Conservation (phyloP, 805 yeast genomes). For the Starmerella stigmatis region DNA sequence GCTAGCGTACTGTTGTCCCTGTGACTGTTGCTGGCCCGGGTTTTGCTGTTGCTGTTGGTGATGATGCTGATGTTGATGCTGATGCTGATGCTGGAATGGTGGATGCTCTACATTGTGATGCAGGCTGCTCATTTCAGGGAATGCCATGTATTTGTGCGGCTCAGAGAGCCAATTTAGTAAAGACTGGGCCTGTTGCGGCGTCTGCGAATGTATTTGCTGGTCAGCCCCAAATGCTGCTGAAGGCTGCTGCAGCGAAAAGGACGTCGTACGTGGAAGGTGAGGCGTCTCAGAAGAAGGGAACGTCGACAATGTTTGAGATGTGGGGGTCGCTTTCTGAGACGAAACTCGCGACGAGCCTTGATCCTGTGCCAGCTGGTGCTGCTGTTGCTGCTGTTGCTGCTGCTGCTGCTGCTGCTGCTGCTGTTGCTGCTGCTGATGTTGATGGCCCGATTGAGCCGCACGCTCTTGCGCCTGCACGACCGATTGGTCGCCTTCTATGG, state of each 20-base stretch:
- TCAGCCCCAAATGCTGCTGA: neutral
- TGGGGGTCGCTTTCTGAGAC: too few species aligned
- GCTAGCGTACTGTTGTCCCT: neutral
- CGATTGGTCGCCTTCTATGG: neutral
- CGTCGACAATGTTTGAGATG: too few species aligned
- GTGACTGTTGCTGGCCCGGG: neutral
- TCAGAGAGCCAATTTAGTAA: conserved; percentile 8
- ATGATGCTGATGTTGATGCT: neutral
- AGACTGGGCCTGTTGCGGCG: neutral
- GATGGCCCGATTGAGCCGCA: conserved; percentile 1
- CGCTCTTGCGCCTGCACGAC: neutral
- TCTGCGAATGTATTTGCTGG: neutral
- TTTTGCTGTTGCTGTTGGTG: conserved; percentile 1
- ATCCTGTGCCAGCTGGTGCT: too few species aligned
- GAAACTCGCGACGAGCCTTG: too few species aligned
- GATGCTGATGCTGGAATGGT: neutral
- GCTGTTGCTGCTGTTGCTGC: neutral
- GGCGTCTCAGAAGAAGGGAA: neutral
- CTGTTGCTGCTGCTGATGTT: neutral
- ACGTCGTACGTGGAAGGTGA: neutral
- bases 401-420: conserved; percentile 8
- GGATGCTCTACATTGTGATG: neutral
- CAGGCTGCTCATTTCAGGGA: conserved; percentile 10
- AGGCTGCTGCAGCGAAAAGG: too few species aligned
- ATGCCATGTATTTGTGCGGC: conserved; percentile 17